A percentile compares a stretch with the other conserved stretches of the same genome.
These are phyloP conservation scores for Marasmius sp. DNA, from an alignment of 1,284 basidiomycete genomes.

Conservation along the genomic window DNA sequence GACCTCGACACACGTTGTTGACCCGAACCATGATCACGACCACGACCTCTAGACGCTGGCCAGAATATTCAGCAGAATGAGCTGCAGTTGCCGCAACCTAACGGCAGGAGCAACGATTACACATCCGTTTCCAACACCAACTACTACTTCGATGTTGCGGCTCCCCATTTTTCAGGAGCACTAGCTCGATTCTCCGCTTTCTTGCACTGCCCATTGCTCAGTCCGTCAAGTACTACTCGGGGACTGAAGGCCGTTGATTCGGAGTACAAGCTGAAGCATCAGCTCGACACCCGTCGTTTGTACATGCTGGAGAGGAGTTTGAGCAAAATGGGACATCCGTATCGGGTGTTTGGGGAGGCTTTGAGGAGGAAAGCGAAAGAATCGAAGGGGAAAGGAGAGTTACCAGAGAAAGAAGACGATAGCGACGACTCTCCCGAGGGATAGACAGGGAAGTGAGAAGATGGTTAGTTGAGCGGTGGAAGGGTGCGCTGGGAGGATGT, in stretches of 20 bases:
- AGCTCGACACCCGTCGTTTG: conserved; percentile 94
- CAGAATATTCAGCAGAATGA: too few relatives aligned
- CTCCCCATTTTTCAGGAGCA: conserved; percentile 81
- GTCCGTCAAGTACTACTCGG: conserved; percentile 87
- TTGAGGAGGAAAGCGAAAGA: conserved; percentile 71
- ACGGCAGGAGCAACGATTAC: conserved; percentile 92
- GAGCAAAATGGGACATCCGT: conserved; percentile 79
- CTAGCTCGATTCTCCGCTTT: conserved; percentile 92
- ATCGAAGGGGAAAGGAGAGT: conserved; percentile 47
- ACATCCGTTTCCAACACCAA: conserved; percentile 94
- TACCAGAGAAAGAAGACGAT: conserved; percentile 27
- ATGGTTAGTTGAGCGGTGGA: conserved; percentile 95
- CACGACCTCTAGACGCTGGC: too few relatives aligned
- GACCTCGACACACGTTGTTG: too few relatives aligned
- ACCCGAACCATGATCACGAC: too few relatives aligned
- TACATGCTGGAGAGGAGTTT: conserved; percentile 95
- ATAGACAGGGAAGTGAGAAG: conserved; percentile 88
- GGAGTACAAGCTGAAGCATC: conserved; percentile 98
- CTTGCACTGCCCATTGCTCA: conserved; percentile 92
- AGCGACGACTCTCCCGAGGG: conserved; percentile 72
- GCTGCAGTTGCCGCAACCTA: too few relatives aligned
- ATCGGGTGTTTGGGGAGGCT: conserved; percentile 91
- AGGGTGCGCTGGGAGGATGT: conserved; percentile 88
- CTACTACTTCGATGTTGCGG: conserved; percentile 92
- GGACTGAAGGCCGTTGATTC: conserved; percentile 98